Evolutionary conservation across 208 protist genomes (phyloP).

Genomic region (Phytomonas francai): DNA sequence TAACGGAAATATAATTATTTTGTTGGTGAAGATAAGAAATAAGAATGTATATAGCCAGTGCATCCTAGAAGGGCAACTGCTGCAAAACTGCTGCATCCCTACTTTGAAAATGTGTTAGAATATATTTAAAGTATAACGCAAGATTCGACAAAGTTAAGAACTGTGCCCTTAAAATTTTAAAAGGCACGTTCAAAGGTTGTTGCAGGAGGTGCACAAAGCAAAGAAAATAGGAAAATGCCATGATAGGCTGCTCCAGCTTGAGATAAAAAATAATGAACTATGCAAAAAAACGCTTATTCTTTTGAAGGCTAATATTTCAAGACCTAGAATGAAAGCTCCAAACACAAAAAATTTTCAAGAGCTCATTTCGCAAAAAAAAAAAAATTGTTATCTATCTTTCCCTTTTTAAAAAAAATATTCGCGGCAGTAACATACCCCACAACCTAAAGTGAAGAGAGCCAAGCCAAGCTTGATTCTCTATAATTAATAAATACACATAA

Average conservation of each 20-base stretch:
- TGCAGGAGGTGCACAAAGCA: not conserved
- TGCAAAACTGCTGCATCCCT: not conserved
- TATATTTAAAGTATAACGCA: not conserved
- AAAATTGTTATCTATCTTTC: not conserved
- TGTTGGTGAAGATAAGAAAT: not conserved
- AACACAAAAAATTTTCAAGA: not conserved
- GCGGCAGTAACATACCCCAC: not conserved
- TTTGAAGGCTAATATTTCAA: not conserved
- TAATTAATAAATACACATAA: not conserved
- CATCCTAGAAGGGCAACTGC: not conserved
- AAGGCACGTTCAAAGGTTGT: not conserved
- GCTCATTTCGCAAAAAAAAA: not conserved
- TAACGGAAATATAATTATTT: not conserved
- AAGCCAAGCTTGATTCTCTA: not conserved
- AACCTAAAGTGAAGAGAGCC: not conserved
- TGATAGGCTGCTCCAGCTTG: not conserved
- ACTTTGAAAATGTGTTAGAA: not conserved
- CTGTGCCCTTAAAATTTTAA: not conserved
- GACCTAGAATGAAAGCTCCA: not conserved
- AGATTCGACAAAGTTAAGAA: not conserved
- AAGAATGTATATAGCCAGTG: not conserved
- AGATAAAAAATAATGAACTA: not conserved
- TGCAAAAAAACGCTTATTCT: not conserved
- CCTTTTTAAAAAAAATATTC: not conserved
- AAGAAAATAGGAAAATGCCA: not conserved